These are phyloP conservation scores for Strobilomyces dryophilus DNA, from an alignment of 768 basidiomycete species.

Conservation along the genomic window DNA sequence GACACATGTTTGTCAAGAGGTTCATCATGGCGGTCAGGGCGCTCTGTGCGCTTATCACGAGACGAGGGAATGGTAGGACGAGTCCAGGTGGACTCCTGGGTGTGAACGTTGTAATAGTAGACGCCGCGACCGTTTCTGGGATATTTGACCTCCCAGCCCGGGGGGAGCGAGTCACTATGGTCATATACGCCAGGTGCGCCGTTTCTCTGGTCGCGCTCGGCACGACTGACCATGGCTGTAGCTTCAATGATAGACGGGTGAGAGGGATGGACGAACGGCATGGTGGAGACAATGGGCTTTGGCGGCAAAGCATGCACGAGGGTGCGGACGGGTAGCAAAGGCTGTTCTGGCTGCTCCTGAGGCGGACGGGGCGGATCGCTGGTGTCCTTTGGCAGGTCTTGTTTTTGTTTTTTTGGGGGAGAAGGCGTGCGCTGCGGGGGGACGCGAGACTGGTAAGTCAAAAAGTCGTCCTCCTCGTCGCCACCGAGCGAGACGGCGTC, in stretches of 20 bases:
- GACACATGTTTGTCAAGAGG: slow-evolving; percentile 23
- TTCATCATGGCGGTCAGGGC: slow-evolving; percentile 25
- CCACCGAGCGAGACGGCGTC: slow-evolving; percentile 70
- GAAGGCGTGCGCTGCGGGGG: slow-evolving; percentile 13
- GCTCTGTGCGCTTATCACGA: slow-evolving; percentile 23
- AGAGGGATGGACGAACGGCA: slow-evolving; percentile 52
- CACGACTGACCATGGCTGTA: slow-evolving; percentile 53
- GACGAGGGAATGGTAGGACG: slow-evolving; percentile 38
- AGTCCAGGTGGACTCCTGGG: slow-evolving; percentile 56
- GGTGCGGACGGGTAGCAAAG: slow-evolving; percentile 23
- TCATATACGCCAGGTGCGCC: slow-evolving; percentile 27
- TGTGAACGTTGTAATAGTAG: slow-evolving; percentile 59
- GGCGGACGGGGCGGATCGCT: slow-evolving; percentile 1
- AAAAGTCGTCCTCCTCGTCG: slow-evolving; percentile 64
- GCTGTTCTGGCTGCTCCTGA: slow-evolving; percentile 16
- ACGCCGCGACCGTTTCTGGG: slow-evolving; percentile 44
- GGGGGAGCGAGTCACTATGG: slow-evolving; percentile 40
- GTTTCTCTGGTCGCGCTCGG: slow-evolving; percentile 42
- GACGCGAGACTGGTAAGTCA: slow-evolving; percentile 38
- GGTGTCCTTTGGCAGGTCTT: slow-evolving; percentile 9
- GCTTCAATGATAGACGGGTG: slow-evolving; percentile 58
- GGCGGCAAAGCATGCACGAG: slow-evolving; percentile 67
- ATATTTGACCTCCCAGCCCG: slow-evolving; percentile 57
- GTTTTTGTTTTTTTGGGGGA: slow-evolving; percentile 18
- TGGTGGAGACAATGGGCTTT: slow-evolving; percentile 52